Evolutionary conservation across 805 yeast species (phyloP).

Genomic region (Wickerhamomyces silvicola): DNA sequence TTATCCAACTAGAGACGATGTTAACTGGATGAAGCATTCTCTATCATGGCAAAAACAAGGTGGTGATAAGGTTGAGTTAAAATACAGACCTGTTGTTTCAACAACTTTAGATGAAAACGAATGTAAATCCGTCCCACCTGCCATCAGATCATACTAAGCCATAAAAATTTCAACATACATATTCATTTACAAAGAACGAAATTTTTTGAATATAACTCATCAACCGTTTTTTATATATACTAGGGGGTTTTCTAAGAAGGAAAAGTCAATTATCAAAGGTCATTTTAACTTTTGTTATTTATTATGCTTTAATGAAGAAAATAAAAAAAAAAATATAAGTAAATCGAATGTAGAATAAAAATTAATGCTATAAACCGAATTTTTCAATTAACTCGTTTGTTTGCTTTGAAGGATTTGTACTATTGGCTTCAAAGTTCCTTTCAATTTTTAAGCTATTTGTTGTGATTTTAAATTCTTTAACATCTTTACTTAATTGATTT

Average conservation of each 20-base stretch:
- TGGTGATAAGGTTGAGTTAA: slow-evolving; percentile 68
- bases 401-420: slow-evolving; percentile 12
- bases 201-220: neutral
- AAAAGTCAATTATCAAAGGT: too few species aligned
- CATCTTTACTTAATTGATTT: slow-evolving; percentile 14
- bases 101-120: slow-evolving; percentile 85
- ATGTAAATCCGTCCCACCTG: slow-evolving; percentile 95
- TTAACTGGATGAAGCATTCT: slow-evolving; percentile 95
- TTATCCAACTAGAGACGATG: slow-evolving; percentile 93
- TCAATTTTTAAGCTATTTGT: slow-evolving; percentile 5
- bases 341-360: too few species aligned
- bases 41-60: slow-evolving; percentile 78
- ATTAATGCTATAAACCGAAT: too few species aligned
- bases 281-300: too few species aligned
- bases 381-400: slow-evolving; percentile 5
- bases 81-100: slow-evolving; percentile 79
- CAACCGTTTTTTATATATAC: neutral
- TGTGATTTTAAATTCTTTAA: slow-evolving; percentile 5
- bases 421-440: slow-evolving; percentile 8
- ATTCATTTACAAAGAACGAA: neutral
- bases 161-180: neutral
- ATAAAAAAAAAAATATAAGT: too few species aligned
- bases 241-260: too few species aligned
- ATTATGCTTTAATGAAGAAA: too few species aligned
- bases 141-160: slow-evolving; percentile 81